phyloP scores from a whole-genome alignment of 257 asterid genomes.

The Marsdenia floribunda region DNA sequence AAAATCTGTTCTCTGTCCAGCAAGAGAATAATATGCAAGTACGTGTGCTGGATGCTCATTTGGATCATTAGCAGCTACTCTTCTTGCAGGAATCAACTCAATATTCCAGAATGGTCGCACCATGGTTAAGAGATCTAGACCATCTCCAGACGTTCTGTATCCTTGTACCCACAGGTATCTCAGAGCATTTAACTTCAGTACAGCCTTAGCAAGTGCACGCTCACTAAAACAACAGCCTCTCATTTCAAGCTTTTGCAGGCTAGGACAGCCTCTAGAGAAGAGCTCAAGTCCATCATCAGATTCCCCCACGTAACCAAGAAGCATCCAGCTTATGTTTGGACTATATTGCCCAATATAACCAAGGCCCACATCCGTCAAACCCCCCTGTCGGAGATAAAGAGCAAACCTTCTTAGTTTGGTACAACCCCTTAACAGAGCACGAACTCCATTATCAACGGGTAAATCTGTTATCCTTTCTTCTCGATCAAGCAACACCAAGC shows the following conservation, averaged over 20 bases:
- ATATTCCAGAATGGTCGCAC: slow-evolving; percentile 72
- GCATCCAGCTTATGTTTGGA: slow-evolving; percentile 81
- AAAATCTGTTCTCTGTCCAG: slow-evolving; percentile 79
- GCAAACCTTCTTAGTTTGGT: slow-evolving; percentile 66
- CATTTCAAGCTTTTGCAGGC: slow-evolving; percentile 67
- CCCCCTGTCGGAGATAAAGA: slow-evolving; percentile 68
- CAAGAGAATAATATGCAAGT: slow-evolving; percentile 84
- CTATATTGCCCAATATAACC: slow-evolving; percentile 66
- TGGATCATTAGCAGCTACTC: slow-evolving; percentile 18
- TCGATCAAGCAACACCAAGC: slow-evolving; percentile 66
- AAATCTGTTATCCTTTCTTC: slow-evolving; percentile 62
- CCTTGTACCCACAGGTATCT: slow-evolving; percentile 93
- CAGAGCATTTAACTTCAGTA: slow-evolving; percentile 42
- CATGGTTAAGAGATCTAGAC: slow-evolving; percentile 54
- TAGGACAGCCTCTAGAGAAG: slow-evolving; percentile 80
- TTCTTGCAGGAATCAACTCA: slow-evolving; percentile 70
- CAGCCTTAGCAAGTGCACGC: slow-evolving; percentile 61
- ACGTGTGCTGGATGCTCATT: slow-evolving; percentile 77
- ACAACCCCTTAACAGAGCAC: slow-evolving; percentile 60
- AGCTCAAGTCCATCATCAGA: slow-evolving; percentile 76
- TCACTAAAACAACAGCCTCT: slow-evolving; percentile 87
- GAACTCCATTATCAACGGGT: slow-evolving; percentile 81
- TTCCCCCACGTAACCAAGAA: slow-evolving; percentile 70
- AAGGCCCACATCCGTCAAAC: slow-evolving; percentile 69
- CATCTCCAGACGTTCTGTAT: slow-evolving; percentile 41